Base-by-base conservation (phyloP, 495 filamentous ascomycete genomes). In the Daldinia decipiens region DNA sequence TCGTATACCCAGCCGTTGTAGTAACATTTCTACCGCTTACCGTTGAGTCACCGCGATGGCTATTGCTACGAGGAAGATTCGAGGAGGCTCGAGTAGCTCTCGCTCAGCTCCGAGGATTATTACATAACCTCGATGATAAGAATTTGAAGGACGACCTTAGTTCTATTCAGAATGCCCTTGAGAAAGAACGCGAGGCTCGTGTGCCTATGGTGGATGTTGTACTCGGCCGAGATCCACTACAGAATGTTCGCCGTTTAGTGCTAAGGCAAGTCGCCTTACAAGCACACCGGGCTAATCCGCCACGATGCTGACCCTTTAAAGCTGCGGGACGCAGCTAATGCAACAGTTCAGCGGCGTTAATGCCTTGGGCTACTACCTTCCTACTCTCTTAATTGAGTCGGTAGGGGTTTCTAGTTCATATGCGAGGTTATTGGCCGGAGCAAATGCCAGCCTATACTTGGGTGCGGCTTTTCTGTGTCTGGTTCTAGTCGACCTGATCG, bases 1-100 rank as follows among this genome's bases (percentile, higher is more conserved):
- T 82, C 5, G 63, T 82, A 17, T 81, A 73, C 51, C 57, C 73
- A 27, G 50, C 79, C 0, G 67, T 81, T 55, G 75, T 81, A 21
- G 54, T 72, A 13, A 21, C 32, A 17, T 62, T 68, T 50, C 40
- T 74, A 12, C 59, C 66, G 7, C 62, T 73, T 27, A 71, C 78
- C 0, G 72, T 77, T 29, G 78, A 81, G 17, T 78, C 77, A 4
- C 75, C 77, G 0, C 72, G 75, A 26, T 79, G 71, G 75, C 71
- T 74, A 15, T 21, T 76, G n/a, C 47, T 74, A 24, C 40, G 62
- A 40, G 70, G 61, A 62, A 60, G 70, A 26, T 70, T 73, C 52
- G 68, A 68, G 9, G 75, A 78, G n/a, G 78, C 73, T 31, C 75
- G 68, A 58, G 43, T 40, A 4, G 58, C 62, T 6, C 74, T 81